phyloP scores from a whole-genome alignment of 345 rosid species.

The Isatis tinctoria region DNA sequence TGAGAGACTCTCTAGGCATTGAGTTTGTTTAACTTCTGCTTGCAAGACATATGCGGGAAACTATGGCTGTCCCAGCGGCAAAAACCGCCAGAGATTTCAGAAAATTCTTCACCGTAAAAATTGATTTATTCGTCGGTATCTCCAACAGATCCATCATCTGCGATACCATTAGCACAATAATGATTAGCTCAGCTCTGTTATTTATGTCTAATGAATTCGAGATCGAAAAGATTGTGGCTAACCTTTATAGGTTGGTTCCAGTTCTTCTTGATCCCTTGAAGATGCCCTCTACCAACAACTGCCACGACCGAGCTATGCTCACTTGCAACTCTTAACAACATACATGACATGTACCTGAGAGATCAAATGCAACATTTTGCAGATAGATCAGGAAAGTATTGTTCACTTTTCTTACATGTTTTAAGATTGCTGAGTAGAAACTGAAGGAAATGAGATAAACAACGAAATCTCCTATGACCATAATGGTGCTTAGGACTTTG shows the following conservation, averaged over 20 bases:
- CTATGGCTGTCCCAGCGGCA: slow-evolving; percentile 57
- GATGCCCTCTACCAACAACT: slow-evolving; percentile 93
- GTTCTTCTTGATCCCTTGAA: slow-evolving; percentile 74
- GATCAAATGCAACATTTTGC: not conserved
- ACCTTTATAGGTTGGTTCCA: slow-evolving; percentile 82
- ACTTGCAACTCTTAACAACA: slow-evolving; percentile 51
- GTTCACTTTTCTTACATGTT: not conserved
- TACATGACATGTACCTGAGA: slow-evolving; percentile 80
- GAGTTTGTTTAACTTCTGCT: slow-evolving; percentile 38
- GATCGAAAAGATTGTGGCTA: slow-evolving; percentile 10
- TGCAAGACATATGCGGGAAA: slow-evolving; percentile 51
- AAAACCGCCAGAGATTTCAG: slow-evolving; percentile 48
- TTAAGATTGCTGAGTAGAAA: not conserved
- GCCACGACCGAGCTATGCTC: slow-evolving; percentile 79
- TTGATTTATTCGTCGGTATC: slow-evolving; percentile 47
- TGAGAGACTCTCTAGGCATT: slow-evolving; percentile 12
- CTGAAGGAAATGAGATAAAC: not conserved
- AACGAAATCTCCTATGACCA: not conserved
- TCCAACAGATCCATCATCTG: slow-evolving; percentile 59
- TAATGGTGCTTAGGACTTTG: not conserved
- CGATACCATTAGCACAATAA: slow-evolving; percentile 1
- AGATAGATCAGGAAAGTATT: not conserved
- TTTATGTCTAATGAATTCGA: not conserved
- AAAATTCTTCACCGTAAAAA: slow-evolving; percentile 39
- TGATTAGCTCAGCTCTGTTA: not conserved